Evolutionary conservation across 2,329 filamentous ascomycete genomes (phyloP).

Genomic region (Exserohilum rostratum): DNA sequence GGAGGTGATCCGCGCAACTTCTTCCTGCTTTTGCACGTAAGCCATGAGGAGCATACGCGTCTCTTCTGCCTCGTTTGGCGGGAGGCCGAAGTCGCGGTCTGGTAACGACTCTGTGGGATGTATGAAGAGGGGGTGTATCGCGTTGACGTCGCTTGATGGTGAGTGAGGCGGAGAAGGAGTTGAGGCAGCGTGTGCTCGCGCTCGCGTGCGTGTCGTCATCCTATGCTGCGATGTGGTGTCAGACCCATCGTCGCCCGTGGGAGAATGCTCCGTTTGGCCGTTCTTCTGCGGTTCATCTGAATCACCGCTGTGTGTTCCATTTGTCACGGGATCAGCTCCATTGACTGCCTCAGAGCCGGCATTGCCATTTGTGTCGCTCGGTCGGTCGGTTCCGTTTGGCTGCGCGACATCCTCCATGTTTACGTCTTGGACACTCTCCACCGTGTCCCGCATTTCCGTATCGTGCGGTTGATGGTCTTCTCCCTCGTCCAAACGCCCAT

Average conservation of each 20-base stretch:
- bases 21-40: conserved; percentile 86
- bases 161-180: conserved; percentile 51
- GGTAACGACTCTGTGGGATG: conserved; percentile 66
- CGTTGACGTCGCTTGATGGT: conserved; percentile 57
- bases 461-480: conserved; percentile 10
- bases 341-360: conserved; percentile 15
- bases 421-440: conserved; percentile 27
- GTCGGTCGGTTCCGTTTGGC: conserved; percentile 19
- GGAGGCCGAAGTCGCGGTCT: conserved; percentile 74
- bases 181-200: conserved; percentile 56
- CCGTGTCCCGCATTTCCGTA: conserved; percentile 20
- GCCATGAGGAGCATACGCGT: conserved; percentile 74
- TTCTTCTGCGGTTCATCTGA: conserved; percentile 27
- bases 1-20: conserved; percentile 74
- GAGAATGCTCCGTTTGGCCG: conserved; percentile 29
- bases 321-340: conserved; percentile 26
- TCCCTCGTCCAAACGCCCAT: conserved; percentile 16
- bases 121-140: conserved; percentile 76
- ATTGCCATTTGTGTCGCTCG: conserved; percentile 20
- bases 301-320: conserved; percentile 27
- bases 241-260: conserved; percentile 46
- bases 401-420: conserved; percentile 37
- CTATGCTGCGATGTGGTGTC: conserved; percentile 54
- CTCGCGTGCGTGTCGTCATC: conserved; percentile 62
- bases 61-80: conserved; percentile 76